Percentiles rank a stretch among this genome's conserved stretches.
Conservation (phyloP, 306 rosid genomes). For the Hippophae tibetana region DNA sequence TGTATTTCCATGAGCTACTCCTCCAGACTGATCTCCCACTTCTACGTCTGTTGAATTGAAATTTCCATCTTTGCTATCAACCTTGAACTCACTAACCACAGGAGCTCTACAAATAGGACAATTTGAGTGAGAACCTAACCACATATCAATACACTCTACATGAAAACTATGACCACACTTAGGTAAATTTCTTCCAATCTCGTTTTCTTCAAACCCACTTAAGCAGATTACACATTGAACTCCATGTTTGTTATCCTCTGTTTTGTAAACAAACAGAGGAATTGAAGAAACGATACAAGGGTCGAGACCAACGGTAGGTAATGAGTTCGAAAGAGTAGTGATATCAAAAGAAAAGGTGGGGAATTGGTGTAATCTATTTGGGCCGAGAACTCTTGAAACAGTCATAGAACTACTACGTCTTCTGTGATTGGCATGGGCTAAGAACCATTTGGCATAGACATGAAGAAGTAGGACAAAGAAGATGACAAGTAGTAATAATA, state of each 20-base stretch:
- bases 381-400: conserved; percentile 48
- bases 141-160: conserved; percentile 77
- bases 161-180: conserved; percentile 79
- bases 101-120: conserved; percentile 84
- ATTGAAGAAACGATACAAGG: conserved; percentile 38
- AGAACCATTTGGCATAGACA: conserved; percentile 78
- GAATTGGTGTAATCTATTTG: conserved; percentile 40
- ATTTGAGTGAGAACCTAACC: conserved; percentile 64
- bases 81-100: conserved; percentile 14
- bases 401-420: conserved; percentile 39
- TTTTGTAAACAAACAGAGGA: conserved; percentile 48
- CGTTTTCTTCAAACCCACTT: conserved; percentile 52
- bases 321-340: conserved; percentile 28
- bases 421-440: conserved; percentile 46
- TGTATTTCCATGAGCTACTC: conserved; percentile 16
- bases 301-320: conserved; percentile 54
- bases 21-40: not conserved
- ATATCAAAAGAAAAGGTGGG: conserved; percentile 20
- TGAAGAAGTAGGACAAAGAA: conserved; percentile 92
- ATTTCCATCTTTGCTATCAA: not conserved
- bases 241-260: conserved; percentile 10
- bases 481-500: conserved; percentile 66
- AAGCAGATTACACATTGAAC: conserved; percentile 79
- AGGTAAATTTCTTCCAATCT: conserved; percentile 57
- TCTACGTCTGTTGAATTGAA: not conserved